Evolutionary conservation across 2,329 filamentous ascomycete genomes (phyloP).

Genomic region (Ophiocordyceps camponoti-floridani): DNA sequence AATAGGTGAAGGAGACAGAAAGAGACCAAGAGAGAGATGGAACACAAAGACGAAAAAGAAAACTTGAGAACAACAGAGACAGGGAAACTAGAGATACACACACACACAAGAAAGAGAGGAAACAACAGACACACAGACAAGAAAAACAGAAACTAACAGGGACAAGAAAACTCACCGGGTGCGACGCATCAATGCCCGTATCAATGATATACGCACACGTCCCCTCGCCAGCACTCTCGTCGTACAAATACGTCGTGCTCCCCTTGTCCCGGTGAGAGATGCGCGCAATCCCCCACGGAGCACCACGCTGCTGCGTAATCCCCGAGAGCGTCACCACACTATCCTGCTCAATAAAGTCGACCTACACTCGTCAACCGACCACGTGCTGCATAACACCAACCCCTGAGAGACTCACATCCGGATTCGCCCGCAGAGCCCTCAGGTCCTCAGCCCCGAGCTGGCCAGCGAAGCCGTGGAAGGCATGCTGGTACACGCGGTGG

Average conservation of each 20-base stretch:
- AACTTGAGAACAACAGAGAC: too few species aligned
- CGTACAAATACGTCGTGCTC: slow-evolving; percentile 13
- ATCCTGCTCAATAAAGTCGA: slow-evolving; percentile 19
- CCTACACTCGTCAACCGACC: slow-evolving; percentile 4
- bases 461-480: slow-evolving; percentile 8
- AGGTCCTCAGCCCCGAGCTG: slow-evolving; percentile 5
- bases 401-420: slow-evolving; percentile 4
- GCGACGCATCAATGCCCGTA: slow-evolving; percentile 17
- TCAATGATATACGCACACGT: slow-evolving; percentile 25
- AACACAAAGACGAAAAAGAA: too few species aligned
- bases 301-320: slow-evolving; percentile 12
- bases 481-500: slow-evolving; percentile 7
- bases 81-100: too few species aligned
- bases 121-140: too few species aligned
- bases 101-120: too few species aligned
- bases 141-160: too few species aligned
- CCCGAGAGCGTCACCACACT: slow-evolving; percentile 3
- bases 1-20: too few species aligned
- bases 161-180: slow-evolving; percentile 16
- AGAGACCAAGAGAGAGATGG: too few species aligned
- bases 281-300: slow-evolving; percentile 19
- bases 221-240: slow-evolving; percentile 15
- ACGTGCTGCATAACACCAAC: too few species aligned
- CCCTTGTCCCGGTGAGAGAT: slow-evolving; percentile 12
- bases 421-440: slow-evolving; percentile 6